Evolutionary conservation across 495 filamentous ascomycete species (phyloP).

Genomic region (Thermothielavioides terrestris): DNA sequence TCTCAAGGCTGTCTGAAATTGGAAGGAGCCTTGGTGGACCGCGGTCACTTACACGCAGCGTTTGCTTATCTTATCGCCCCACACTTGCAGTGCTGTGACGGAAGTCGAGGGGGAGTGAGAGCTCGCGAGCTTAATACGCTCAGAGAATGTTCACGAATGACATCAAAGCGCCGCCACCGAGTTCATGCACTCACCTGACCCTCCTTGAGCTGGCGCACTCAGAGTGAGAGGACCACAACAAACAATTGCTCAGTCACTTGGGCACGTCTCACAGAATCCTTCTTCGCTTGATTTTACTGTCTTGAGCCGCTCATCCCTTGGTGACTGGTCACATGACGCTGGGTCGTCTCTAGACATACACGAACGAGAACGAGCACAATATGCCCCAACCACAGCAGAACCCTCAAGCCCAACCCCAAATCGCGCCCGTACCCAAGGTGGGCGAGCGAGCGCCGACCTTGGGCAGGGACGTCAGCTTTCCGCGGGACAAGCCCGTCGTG

Average conservation of each 20-base stretch:
- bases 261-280: no score
- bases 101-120: not conserved
- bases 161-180: not conserved
- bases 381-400: not conserved
- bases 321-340: no score
- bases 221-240: no score
- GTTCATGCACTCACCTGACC: not conserved
- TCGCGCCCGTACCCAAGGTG: slow-evolving; percentile 32
- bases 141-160: not conserved
- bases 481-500: slow-evolving; percentile 39
- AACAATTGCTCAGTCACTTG: no score
- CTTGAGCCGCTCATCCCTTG: no score
- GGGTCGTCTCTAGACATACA: no score
- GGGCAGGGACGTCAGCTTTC: slow-evolving; percentile 29
- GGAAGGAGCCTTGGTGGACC: no score
- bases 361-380: not conserved
- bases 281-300: no score
- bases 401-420: slow-evolving; percentile 1
- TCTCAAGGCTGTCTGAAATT: no score
- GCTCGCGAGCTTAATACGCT: no score
- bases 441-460: slow-evolving; percentile 40
- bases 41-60: not conserved
- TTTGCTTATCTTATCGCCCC: slow-evolving; percentile 2
- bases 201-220: not conserved
- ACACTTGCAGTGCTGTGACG: not conserved